Conservation (phyloP, 768 basidiomycete species). For the Lactarius tabidus region DNA sequence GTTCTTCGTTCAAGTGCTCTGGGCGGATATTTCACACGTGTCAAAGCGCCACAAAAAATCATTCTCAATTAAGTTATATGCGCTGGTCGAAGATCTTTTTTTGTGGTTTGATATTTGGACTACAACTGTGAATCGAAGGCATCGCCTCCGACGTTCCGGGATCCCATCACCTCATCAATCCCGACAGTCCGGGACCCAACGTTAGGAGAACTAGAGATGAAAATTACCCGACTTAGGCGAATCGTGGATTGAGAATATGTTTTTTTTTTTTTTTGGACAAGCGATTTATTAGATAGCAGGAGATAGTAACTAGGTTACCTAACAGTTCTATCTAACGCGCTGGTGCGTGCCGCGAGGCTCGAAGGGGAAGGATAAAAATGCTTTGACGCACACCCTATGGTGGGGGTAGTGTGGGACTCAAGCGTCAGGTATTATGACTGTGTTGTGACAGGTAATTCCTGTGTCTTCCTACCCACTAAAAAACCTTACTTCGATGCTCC, state of each 20-base stretch:
- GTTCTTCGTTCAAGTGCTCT: not conserved
- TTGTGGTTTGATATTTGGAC: constrained; percentile 50
- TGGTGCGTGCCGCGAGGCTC: too few relatives aligned
- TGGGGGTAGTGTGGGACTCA: too few relatives aligned
- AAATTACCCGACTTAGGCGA: constrained; percentile 33
- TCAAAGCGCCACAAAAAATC: constrained; percentile 49
- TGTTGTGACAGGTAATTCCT: too few relatives aligned
- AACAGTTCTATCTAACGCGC: too few relatives aligned
- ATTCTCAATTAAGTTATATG: constrained; percentile 43
- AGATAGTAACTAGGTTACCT: too few relatives aligned
- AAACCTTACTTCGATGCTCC: too few relatives aligned
- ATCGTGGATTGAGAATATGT: constrained; percentile 57
- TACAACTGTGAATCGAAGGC: constrained; percentile 36
- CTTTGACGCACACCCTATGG: too few relatives aligned
- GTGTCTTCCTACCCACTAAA: too few relatives aligned
- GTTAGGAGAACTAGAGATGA: constrained; percentile 35
- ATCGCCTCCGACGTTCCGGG: constrained; percentile 42
- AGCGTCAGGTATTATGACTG: too few relatives aligned
- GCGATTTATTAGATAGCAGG: too few relatives aligned
- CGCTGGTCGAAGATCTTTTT: constrained; percentile 41
- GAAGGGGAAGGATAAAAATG: too few relatives aligned
- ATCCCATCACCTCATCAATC: constrained; percentile 36
- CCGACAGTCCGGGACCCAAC: constrained; percentile 37
- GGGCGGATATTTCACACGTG: constrained; percentile 50
- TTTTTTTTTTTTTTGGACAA: too few relatives aligned